A percentile compares a stretch with the other conserved stretches of the same genome.
These are phyloP conservation scores for Biscogniauxia mediterranea DNA, from an alignment of 2,329 filamentous ascomycete species.

Conservation along the genomic window DNA sequence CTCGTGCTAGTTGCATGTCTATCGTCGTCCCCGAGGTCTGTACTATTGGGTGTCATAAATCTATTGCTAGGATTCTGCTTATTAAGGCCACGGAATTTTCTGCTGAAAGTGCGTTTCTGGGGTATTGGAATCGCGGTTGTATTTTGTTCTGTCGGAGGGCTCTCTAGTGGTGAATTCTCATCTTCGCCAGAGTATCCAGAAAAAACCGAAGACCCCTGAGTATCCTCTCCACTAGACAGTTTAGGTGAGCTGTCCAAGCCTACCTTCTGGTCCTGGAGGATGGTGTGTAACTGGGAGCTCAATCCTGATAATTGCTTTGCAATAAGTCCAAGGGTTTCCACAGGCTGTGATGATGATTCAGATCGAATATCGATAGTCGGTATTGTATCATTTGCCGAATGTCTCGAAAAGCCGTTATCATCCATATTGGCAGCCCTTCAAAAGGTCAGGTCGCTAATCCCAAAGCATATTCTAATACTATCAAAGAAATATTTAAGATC, in stretches of 20 bases:
- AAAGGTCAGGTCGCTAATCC: background rate
- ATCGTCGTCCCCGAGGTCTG: background rate
- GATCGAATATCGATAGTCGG: background rate
- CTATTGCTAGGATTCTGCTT: background rate
- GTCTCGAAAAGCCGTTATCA: background rate
- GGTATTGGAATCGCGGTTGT: background rate
- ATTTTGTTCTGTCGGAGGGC: background rate
- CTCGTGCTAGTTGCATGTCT: background rate
- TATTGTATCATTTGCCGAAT: background rate
- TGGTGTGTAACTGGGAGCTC: background rate
- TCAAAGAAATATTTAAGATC: background rate
- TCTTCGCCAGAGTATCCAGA: background rate
- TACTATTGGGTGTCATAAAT: background rate
- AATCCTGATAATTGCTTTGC: background rate
- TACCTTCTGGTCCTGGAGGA: background rate
- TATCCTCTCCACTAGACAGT: background rate
- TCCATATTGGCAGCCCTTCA: background rate
- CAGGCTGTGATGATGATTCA: background rate
- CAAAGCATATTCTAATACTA: background rate
- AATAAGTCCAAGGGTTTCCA: background rate
- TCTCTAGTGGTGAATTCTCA: background rate
- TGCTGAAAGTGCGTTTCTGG: background rate
- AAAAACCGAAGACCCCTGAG: background rate
- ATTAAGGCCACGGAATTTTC: background rate
- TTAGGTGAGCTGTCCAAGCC: background rate